Evolutionary conservation across 495 filamentous ascomycete genomes (phyloP).

Genomic region (Rusavskia elegans): DNA sequence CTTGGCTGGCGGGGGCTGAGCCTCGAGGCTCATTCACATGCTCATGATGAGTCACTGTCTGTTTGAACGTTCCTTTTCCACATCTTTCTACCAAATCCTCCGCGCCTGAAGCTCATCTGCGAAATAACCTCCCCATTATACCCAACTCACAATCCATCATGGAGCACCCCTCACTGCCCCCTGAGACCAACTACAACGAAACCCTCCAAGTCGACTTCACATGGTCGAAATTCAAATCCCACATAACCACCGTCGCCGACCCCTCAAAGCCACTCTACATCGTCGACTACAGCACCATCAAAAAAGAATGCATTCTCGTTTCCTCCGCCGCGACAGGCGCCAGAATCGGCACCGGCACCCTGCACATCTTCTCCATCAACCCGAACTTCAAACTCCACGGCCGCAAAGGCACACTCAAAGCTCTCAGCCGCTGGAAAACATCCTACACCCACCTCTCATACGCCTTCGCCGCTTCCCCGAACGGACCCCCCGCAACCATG

Average conservation of each 20-base stretch:
- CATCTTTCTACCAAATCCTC: no score
- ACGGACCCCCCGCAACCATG: conserved; percentile 13
- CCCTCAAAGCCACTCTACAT: neutral
- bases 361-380: conserved; percentile 18
- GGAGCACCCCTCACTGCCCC: no score
- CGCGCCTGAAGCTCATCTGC: no score
- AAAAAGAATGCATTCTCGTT: neutral
- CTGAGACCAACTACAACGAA: neutral
- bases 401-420: conserved; percentile 13
- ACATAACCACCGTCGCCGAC: neutral
- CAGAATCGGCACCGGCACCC: conserved; percentile 12
- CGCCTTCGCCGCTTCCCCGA: conserved; percentile 5
- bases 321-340: neutral
- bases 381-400: conserved; percentile 17
- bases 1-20: no score
- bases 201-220: neutral
- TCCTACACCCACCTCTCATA: conserved; percentile 19
- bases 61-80: no score
- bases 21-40: no score
- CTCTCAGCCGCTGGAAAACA: conserved; percentile 18
- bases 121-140: no score
- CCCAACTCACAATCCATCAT: no score
- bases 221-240: neutral
- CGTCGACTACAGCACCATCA: neutral
- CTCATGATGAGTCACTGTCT: no score